These are phyloP conservation scores for Podochytrium sp. DNA, from an alignment of 192 early-diverging fungal genomes.

Conservation along the genomic window DNA sequence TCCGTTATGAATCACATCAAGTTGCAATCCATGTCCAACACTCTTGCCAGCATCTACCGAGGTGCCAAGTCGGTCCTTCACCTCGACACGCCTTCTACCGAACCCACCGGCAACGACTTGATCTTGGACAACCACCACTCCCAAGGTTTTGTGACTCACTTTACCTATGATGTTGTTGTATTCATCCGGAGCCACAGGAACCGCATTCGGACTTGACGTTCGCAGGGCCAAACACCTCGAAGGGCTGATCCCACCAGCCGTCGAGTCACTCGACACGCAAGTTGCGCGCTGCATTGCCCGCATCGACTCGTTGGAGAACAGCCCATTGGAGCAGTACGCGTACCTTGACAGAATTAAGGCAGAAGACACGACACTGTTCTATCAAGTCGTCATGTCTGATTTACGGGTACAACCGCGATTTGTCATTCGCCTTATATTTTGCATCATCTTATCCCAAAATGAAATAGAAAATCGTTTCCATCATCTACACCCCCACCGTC, in stretches of 20 bases:
- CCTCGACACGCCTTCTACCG: too few relatives aligned
- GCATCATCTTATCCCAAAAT: conserved; percentile 14
- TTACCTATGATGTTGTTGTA: neutral
- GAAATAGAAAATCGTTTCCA: conserved; percentile 20
- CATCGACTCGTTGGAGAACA: conserved; percentile 63
- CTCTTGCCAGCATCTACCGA: too few relatives aligned
- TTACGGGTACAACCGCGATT: conserved; percentile 36
- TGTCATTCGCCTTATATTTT: conserved; percentile 26
- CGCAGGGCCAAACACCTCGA: conserved; percentile 66
- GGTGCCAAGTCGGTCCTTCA: too few relatives aligned
- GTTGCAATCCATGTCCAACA: too few relatives aligned
- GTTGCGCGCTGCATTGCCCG: conserved; percentile 74
- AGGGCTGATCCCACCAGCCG: conserved; percentile 73
- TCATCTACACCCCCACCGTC: conserved; percentile 52
- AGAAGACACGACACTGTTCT: conserved; percentile 83
- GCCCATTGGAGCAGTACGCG: conserved; percentile 80
- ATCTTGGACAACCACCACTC: neutral
- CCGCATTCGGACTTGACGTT: conserved; percentile 47
- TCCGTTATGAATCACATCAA: too few relatives aligned
- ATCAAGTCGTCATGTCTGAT: conserved; percentile 75
- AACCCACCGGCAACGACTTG: neutral
- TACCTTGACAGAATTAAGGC: conserved; percentile 84
- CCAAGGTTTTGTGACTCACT: neutral
- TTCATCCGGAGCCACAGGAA: conserved; percentile 51
- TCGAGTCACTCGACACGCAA: conserved; percentile 77